Base-by-base conservation (phyloP, 2,329 filamentous ascomycete genomes). In the Exophiala oligosperma region DNA sequence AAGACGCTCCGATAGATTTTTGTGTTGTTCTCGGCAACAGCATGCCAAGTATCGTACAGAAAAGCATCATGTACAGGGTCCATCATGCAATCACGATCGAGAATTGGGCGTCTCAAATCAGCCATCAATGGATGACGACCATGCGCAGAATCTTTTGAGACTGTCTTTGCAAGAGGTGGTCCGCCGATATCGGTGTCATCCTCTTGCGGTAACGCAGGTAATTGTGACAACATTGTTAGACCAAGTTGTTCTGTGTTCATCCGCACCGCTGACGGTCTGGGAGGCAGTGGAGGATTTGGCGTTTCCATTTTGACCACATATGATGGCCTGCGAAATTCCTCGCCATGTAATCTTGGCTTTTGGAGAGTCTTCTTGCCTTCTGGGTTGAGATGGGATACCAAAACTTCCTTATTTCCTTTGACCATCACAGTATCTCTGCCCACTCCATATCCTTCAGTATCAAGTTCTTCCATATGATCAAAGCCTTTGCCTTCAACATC, bases 1-100 rank as follows among this genome's bases (percentile, higher is more conserved):
- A 99, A 99, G 7, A 99, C 93, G 61, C 89, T 86, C 32, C 94
- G 89, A 76, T 90, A 99, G 49, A 99, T 83, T 71, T 92, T 93
- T 2, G 94, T 99, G 72, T 99, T 99, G 77, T 97, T 97, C 63
- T 89, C 86, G 0, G 94, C 94, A 53, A 92, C 86, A 17, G 86
- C 82, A 64, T 88, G 87, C 95, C 95, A 99, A 1, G 91, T 86
- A 62, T 96, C 90, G 47, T 94, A 84, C 71, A 91, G 90, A 74
- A 99, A 99, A 1, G 82, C 78, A 54, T 91, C 83, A 57, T 88
- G 87, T 41, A 99, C 76, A 0, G 95, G 94, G 73, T 99, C 94
- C 14, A 82, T 84, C 92, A 99, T 99, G 75, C 93, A 97, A 71
- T 97, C 90, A 67, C 92, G 90, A 62, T 91, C 86, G 26, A 99